phyloP scores from a whole-genome alignment of 1,139 yeast species.

The Nadsonia commutata region DNA sequence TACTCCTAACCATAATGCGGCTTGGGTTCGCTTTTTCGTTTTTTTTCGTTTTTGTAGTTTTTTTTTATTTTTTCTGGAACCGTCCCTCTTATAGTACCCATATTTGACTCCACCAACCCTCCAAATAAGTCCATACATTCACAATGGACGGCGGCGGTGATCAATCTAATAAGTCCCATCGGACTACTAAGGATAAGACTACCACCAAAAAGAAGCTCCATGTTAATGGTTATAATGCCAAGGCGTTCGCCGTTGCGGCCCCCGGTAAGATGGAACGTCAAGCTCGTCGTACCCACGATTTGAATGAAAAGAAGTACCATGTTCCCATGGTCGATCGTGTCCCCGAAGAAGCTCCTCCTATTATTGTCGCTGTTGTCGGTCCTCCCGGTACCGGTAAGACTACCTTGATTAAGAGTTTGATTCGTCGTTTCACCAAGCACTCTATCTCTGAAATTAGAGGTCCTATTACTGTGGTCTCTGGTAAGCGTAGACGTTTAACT shows the following conservation, averaged over 20 bases:
- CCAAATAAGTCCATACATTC: background rate
- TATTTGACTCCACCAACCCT: background rate
- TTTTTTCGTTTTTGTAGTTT: background rate
- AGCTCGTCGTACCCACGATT: slow-evolving; percentile 74
- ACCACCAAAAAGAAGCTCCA: slow-evolving; percentile 77
- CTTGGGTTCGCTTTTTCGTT: background rate
- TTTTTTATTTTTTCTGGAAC: slow-evolving; percentile 1
- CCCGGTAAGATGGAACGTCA: slow-evolving; percentile 78
- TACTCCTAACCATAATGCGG: no score
- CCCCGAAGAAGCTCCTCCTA: slow-evolving; percentile 97
- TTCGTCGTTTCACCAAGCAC: slow-evolving; percentile 80
- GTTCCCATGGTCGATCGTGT: slow-evolving; percentile 97
- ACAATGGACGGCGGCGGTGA: slow-evolving; percentile 6
- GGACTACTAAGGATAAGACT: slow-evolving; percentile 34
- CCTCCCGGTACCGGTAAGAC: slow-evolving; percentile 99
- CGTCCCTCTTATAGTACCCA: background rate
- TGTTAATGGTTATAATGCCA: slow-evolving; percentile 81
- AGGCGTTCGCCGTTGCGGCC: slow-evolving; percentile 88
- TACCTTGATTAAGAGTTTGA: slow-evolving; percentile 78
- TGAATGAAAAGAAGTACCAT: slow-evolving; percentile 71
- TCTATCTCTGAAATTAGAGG: slow-evolving; percentile 79
- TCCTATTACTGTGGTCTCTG: slow-evolving; percentile 95
- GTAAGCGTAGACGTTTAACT: slow-evolving; percentile 84
- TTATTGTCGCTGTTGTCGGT: slow-evolving; percentile 91
- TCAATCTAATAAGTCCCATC: slow-evolving; percentile 33